Evolutionary conservation across 495 filamentous ascomycete species (phyloP).

Genomic region (Delitschia confertaspora): DNA sequence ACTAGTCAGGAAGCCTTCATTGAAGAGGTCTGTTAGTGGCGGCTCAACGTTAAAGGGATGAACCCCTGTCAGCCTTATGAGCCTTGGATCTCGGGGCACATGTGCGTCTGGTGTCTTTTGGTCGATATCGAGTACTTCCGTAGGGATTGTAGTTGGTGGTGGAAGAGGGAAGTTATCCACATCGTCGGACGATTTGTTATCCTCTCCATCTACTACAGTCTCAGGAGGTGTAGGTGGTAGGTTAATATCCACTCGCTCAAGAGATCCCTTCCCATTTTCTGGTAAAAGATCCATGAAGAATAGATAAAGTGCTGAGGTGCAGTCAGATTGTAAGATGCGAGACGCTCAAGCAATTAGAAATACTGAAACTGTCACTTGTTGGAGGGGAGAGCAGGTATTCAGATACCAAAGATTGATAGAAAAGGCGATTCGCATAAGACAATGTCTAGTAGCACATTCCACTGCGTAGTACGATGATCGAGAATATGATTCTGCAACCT

Average conservation of each 20-base stretch:
- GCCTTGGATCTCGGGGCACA: conserved; percentile 75
- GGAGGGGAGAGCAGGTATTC: neutral
- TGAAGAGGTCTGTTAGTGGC: conserved; percentile 67
- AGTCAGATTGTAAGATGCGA: no score
- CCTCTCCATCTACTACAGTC: conserved; percentile 21
- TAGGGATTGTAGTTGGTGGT: conserved; percentile 54
- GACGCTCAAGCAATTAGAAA: conserved; percentile 1
- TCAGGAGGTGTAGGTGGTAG: conserved; percentile 28
- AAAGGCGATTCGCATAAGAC: neutral
- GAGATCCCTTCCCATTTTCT: no score
- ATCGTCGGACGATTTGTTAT: conserved; percentile 5
- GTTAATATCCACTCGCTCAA: no score
- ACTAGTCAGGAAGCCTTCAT: conserved; percentile 82
- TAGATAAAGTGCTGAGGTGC: no score
- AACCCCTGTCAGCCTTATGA: conserved; percentile 82
- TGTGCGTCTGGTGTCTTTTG: conserved; percentile 75
- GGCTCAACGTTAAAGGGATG: conserved; percentile 95
- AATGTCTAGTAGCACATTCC: neutral
- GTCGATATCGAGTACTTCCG: conserved; percentile 62
- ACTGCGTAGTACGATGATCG: no score
- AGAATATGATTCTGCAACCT: no score
- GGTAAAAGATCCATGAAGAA: neutral
- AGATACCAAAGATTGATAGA: conserved; percentile 1
- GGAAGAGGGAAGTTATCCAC: conserved; percentile 52
- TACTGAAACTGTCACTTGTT: neutral